Evolutionary conservation across 306 rosid species (phyloP).

Genomic region (Cucurbita pepo): DNA sequence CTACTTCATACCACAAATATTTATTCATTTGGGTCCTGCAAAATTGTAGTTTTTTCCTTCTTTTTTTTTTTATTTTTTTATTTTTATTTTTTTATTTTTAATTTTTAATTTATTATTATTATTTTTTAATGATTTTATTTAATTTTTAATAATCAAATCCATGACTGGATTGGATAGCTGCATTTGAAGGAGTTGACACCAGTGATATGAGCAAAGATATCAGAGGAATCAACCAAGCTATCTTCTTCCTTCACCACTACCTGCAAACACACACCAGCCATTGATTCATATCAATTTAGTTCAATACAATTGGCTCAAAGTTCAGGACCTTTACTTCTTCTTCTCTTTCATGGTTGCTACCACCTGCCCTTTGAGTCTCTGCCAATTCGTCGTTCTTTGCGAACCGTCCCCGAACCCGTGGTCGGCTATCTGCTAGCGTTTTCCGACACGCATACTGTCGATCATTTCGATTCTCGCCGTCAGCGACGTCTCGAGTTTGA

Average conservation of each 20-base stretch:
- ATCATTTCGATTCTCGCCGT: background rate
- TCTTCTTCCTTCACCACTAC: slow-evolving; percentile 86
- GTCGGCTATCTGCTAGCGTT: slow-evolving; percentile 89
- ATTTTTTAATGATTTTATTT: background rate
- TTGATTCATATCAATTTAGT: background rate
- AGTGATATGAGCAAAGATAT: slow-evolving; percentile 86
- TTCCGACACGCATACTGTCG: slow-evolving; percentile 94
- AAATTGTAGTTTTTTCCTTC: background rate
- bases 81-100: background rate
- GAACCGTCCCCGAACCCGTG: slow-evolving; percentile 93
- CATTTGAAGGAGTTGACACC: slow-evolving; percentile 99
- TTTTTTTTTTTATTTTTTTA: background rate
- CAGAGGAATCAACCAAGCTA: slow-evolving; percentile 90
- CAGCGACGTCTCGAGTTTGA: slow-evolving; percentile 6
- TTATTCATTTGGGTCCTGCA: slow-evolving; percentile 6
- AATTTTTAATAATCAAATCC: slow-evolving; percentile 35
- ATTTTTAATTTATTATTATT: background rate
- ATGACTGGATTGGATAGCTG: slow-evolving; percentile 77
- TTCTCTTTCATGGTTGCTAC: slow-evolving; percentile 69
- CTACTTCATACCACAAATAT: background rate
- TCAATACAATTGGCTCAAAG: background rate
- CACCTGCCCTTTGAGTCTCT: slow-evolving; percentile 39
- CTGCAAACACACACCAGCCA: slow-evolving; percentile 16
- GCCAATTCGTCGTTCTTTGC: slow-evolving; percentile 90
- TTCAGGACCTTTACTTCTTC: slow-evolving; percentile 52